Percentiles rank a stretch among this genome's conserved stretches.
Evolutionary conservation across 768 basidiomycete species (phyloP).

Genomic region (Suillus plorans): DNA sequence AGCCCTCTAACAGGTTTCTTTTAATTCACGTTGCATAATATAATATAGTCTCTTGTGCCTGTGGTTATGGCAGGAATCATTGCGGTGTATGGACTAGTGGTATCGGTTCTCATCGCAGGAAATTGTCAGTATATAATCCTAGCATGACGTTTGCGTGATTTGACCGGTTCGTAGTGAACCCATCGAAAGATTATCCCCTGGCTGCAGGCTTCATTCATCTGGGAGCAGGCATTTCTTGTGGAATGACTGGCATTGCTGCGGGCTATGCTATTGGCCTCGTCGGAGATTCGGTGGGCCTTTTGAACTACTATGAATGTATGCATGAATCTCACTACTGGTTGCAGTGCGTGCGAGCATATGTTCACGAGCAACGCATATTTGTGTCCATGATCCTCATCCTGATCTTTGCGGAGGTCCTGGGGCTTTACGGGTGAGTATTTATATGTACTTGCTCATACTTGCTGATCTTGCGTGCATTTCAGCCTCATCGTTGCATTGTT

Average conservation of each 20-base stretch:
- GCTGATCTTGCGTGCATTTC: neutral
- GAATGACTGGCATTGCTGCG: slow-evolving; percentile 87
- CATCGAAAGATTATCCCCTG: slow-evolving; percentile 69
- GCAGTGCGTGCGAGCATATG: slow-evolving; percentile 88
- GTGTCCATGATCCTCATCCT: slow-evolving; percentile 97
- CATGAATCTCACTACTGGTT: neutral
- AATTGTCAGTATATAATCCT: slow-evolving; percentile 39
- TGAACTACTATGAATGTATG: neutral
- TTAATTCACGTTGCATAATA: slow-evolving; percentile 1
- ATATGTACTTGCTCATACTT: neutral
- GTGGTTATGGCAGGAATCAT: slow-evolving; percentile 99
- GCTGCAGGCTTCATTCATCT: slow-evolving; percentile 91
- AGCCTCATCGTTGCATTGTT: slow-evolving; percentile 88
- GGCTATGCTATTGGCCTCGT: slow-evolving; percentile 95
- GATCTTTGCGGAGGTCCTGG: slow-evolving; percentile 89
- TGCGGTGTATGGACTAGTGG: slow-evolving; percentile 95
- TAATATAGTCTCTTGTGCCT: slow-evolving; percentile 80
- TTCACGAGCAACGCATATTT: slow-evolving; percentile 88
- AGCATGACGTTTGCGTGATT: slow-evolving; percentile 7
- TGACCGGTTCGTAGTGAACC: slow-evolving; percentile 48
- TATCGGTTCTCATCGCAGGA: slow-evolving; percentile 89
- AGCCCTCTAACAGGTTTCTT: neutral
- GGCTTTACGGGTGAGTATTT: slow-evolving; percentile 72
- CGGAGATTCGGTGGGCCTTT: slow-evolving; percentile 79
- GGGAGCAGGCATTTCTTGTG: slow-evolving; percentile 89